Evolutionary conservation across 2,329 filamentous ascomycete species (phyloP).

Genomic region (Ascomycota sp.): DNA sequence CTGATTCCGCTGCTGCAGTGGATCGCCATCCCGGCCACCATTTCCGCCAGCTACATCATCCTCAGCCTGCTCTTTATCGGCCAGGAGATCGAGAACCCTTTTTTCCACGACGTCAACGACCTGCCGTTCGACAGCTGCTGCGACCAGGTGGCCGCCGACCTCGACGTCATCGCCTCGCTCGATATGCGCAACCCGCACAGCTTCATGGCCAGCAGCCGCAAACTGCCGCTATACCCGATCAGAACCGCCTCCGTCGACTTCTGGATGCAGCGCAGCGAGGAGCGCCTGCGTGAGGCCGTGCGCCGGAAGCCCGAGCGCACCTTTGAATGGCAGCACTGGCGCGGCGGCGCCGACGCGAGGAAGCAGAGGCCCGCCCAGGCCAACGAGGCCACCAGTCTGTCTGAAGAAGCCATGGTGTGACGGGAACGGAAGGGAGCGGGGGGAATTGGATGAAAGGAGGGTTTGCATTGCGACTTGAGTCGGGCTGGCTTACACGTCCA

Average conservation of each 20-base stretch:
- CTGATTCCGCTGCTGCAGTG: conserved; percentile 42
- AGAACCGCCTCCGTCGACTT: conserved; percentile 16
- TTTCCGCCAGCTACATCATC: conserved; percentile 62
- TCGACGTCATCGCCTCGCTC: conserved; percentile 49
- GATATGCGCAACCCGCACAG: conserved; percentile 12
- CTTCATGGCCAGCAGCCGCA: conserved; percentile 16
- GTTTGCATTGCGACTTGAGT: no score
- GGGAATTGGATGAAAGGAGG: no score
- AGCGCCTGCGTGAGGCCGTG: conserved; percentile 17
- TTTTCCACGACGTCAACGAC: conserved; percentile 69
- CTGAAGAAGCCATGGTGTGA: conserved; percentile 1
- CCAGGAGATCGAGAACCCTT: conserved; percentile 69
- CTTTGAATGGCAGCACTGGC: conserved; percentile 11
- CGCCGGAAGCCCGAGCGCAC: conserved; percentile 17
- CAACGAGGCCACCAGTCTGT: no score
- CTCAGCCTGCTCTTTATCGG: conserved; percentile 56
- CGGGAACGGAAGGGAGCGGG: no score
- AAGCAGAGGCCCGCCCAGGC: no score
- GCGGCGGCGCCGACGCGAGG: conserved; percentile 1
- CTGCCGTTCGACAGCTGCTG: conserved; percentile 59
- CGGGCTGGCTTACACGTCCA: no score
- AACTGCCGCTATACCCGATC: conserved; percentile 37
- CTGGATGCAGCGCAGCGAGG: conserved; percentile 21
- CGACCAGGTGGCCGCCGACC: conserved; percentile 49
- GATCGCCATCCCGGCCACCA: conserved; percentile 59